These are phyloP conservation scores for Carex cristatella DNA, from an alignment of 176 grass and related monocot genomes.

Conservation along the genomic window DNA sequence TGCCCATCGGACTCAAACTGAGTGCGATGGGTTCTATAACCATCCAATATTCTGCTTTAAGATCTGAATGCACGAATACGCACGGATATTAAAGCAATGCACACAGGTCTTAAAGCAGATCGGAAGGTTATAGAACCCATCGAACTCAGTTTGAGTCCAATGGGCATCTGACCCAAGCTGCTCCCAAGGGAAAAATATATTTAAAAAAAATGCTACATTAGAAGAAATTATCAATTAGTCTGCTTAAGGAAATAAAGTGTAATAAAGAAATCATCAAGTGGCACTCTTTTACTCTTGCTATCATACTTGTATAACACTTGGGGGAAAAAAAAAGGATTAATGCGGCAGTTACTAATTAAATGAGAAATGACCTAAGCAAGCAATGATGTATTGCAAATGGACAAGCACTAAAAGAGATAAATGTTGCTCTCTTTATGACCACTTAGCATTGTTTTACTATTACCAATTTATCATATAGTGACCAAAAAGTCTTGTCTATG, in stretches of 20 bases:
- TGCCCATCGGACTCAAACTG: too few species aligned
- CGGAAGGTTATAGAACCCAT: too few species aligned
- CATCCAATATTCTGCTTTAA: too few species aligned
- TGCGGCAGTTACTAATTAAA: neutral
- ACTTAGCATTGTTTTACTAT: neutral
- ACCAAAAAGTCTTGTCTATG: neutral
- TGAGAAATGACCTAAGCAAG: slow-evolving; percentile 2
- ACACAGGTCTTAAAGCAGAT: too few species aligned
- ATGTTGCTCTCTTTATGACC: neutral
- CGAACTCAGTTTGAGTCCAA: too few species aligned
- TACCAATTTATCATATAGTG: neutral
- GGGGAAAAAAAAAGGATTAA: neutral
- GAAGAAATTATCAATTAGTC: neutral
- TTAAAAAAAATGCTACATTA: neutral
- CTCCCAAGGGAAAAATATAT: too few species aligned
- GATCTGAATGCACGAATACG: too few species aligned
- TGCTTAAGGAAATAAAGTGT: neutral
- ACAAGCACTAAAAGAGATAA: neutral
- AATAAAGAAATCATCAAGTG: neutral
- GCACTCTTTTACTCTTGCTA: neutral
- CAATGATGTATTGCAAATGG: neutral
- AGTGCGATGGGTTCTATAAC: too few species aligned
- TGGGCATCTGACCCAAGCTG: too few species aligned
- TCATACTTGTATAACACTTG: slow-evolving; percentile 5
- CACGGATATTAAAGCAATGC: too few species aligned